phyloP scores from a whole-genome alignment of 2,329 filamentous ascomycete genomes.

The Thermomyces lanuginosus region DNA sequence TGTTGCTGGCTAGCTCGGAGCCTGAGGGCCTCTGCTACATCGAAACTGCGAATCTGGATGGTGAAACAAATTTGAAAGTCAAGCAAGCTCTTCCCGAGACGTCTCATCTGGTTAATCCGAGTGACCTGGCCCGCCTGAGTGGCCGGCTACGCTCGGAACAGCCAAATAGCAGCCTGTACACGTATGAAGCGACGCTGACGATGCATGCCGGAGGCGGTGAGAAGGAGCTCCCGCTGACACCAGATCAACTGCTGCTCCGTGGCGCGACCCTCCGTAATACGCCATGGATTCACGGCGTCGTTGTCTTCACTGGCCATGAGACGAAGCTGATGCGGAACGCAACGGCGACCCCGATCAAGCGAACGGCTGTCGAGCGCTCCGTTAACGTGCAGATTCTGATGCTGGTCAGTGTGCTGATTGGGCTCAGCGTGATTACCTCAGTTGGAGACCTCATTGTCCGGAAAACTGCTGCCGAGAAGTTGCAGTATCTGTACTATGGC shows the following conservation, averaged over 20 bases:
- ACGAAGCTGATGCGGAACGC: slow-evolving; percentile 98
- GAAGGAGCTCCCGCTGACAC: slow-evolving; percentile 75
- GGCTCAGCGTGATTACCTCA: slow-evolving; percentile 75
- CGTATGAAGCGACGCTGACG: slow-evolving; percentile 89
- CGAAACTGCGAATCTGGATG: slow-evolving; percentile 92
- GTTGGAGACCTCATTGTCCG: slow-evolving; percentile 76
- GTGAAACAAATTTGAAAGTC: slow-evolving; percentile 96
- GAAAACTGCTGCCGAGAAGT: slow-evolving; percentile 42
- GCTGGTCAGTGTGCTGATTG: slow-evolving; percentile 67
- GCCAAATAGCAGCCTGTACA: slow-evolving; percentile 95
- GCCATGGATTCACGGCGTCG: slow-evolving; percentile 88
- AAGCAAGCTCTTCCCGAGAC: slow-evolving; percentile 96
- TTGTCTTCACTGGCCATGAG: slow-evolving; percentile 95
- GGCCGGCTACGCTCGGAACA: slow-evolving; percentile 87
- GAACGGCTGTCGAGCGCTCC: slow-evolving; percentile 85
- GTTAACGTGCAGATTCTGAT: slow-evolving; percentile 88
- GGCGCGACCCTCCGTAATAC: slow-evolving; percentile 91
- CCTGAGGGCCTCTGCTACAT: slow-evolving; percentile 97
- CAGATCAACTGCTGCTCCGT: slow-evolving; percentile 82
- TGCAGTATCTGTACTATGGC: slow-evolving; percentile 58
- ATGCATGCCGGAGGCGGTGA: slow-evolving; percentile 82
- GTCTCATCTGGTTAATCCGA: slow-evolving; percentile 66
- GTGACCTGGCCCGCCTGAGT: slow-evolving; percentile 68
- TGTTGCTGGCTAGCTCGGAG: slow-evolving; percentile 84
- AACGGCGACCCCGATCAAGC: slow-evolving; percentile 91